These are phyloP conservation scores for Aspergillus heteromorphus DNA, from an alignment of 495 filamentous ascomycete species.

Conservation along the genomic window DNA sequence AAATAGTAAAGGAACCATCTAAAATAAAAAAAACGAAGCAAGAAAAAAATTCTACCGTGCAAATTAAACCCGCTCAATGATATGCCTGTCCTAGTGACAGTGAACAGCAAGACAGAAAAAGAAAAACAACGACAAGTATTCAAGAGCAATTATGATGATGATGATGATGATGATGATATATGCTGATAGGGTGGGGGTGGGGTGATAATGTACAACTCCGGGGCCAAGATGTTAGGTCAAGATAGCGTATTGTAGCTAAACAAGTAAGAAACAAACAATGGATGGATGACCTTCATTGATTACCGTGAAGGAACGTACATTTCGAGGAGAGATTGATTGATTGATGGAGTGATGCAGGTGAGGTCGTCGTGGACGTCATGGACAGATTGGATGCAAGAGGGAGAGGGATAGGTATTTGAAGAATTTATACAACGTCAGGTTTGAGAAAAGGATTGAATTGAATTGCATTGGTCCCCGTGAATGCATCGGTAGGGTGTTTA, in stretches of 20 bases:
- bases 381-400: neutral
- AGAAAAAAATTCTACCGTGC: no score
- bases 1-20: no score
- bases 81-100: no score
- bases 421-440: neutral
- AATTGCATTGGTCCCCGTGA: neutral
- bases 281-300: slow-evolving; percentile 2
- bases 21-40: no score
- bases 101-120: neutral
- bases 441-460: neutral
- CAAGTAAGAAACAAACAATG: slow-evolving; percentile 3
- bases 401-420: neutral
- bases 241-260: neutral
- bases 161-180: no score
- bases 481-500: neutral
- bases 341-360: neutral
- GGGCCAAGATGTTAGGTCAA: neutral
- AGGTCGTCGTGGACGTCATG: neutral
- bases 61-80: no score
- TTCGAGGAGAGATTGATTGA: neutral
- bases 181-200: no score
- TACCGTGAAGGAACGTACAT: neutral
- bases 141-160: no score
- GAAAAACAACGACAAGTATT: neutral
- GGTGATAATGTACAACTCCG: slow-evolving; percentile 11